Evolutionary conservation across 768 basidiomycete species (phyloP), one percentile per base, ranked within the genome.

Genomic region (Termitomyces sp.): DNA sequence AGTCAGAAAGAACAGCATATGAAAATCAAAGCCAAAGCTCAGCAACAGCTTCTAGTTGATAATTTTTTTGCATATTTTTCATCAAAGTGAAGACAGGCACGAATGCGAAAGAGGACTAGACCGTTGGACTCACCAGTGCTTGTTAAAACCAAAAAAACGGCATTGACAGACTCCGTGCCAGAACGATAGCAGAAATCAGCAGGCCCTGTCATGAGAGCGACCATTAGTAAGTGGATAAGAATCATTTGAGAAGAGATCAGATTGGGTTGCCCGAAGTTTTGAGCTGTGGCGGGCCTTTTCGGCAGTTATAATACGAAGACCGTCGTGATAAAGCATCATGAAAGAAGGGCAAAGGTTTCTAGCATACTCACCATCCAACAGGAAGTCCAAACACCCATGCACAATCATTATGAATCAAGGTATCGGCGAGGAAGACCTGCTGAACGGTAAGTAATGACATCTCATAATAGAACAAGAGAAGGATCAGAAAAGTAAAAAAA

Each of bases 231-330:
- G 57, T 18, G 30, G 31, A 54, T 39, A 20, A 22, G 13, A 18
- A n/a, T 5, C 12, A 27, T 3, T 13, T n/a, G 37, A 42, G 45
- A 60, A 65, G 65, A 61, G 56, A 76, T 90, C 88, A 90, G 88
- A 81, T 62, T 75, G 85, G 88, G 84, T 76, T 88, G 89, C 88
- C 90, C 90, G 88, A 84, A 72, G 47, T 67, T 67, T 79, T 91
- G 90, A 92, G 90, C 90, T 92, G 85, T 89, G 86, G 86, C 90
- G 89, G 90, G 90, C 90, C 83, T 69, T 89, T 92, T 92, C 90
- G 90, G 86, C 88, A 91, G 73, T 58, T 64, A 70, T 71, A 58
- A 67, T 92, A 91, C 90, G 90, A 89, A 91, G 90, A 92, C 90
- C 90, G 90, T 92, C 90, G 90, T 91, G 88, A 86, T 85, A 78